Conservation (phyloP, 257 asterid genomes). For the Solanum virginianum region DNA sequence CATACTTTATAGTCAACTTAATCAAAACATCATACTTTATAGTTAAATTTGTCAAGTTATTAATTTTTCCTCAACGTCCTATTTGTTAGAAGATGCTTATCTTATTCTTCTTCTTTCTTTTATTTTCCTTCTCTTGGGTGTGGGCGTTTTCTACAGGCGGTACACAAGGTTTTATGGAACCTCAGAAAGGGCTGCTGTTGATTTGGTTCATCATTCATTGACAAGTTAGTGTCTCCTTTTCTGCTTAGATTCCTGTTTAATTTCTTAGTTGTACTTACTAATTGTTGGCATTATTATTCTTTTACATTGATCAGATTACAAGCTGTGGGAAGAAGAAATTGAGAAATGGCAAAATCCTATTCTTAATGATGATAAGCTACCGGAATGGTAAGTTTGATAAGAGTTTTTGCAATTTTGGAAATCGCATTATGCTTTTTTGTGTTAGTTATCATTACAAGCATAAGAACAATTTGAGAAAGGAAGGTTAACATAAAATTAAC, state of each 20-base stretch:
- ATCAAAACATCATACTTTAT: neutral
- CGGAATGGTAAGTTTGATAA: constrained; percentile 69
- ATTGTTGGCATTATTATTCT: neutral
- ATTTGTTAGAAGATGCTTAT: neutral
- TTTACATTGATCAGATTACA: constrained; percentile 47
- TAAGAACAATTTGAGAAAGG: neutral
- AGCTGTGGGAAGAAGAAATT: constrained; percentile 95
- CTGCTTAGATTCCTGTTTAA: neutral
- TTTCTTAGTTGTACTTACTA: neutral
- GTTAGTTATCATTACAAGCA: neutral
- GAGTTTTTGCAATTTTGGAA: neutral
- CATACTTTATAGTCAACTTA: neutral
- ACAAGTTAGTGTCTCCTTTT: constrained; percentile 51
- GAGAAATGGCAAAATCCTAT: constrained; percentile 97
- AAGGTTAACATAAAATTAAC: neutral
- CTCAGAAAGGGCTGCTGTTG: constrained; percentile 70
- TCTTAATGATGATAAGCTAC: constrained; percentile 67
- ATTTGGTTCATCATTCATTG: constrained; percentile 86
- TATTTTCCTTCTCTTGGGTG: constrained; percentile 1
- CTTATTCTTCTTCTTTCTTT: neutral
- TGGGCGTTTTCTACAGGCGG: constrained; percentile 57
- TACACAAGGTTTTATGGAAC: constrained; percentile 94
- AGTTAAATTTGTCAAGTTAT: neutral
- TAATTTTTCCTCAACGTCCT: neutral
- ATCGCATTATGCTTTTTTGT: neutral